Evolutionary conservation across 2,329 filamentous ascomycete genomes (phyloP).

Genomic region (Fusarium sp.): DNA sequence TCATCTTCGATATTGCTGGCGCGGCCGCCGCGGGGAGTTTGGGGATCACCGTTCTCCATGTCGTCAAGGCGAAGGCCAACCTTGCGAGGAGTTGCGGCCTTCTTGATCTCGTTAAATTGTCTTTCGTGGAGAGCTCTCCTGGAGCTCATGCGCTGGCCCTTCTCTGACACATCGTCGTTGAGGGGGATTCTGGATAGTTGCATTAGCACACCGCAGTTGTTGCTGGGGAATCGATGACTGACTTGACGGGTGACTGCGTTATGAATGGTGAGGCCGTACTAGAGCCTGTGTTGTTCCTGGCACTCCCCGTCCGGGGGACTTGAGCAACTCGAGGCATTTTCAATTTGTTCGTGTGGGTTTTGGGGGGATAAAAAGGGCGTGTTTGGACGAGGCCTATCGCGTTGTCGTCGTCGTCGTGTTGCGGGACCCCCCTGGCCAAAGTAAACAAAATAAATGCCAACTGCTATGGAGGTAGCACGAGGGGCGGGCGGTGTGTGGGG

Average conservation of each 20-base stretch:
- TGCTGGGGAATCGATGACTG: constrained; percentile 40
- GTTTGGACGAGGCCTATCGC: constrained; percentile 38
- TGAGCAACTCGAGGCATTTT: constrained; percentile 69
- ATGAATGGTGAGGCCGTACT: constrained; percentile 63
- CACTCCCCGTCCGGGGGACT: constrained; percentile 59
- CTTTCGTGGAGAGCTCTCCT: constrained; percentile 88
- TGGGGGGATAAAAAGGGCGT: constrained; percentile 32
- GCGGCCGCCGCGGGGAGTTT: constrained; percentile 57
- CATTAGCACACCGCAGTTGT: constrained; percentile 17
- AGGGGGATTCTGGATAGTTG: constrained; percentile 77
- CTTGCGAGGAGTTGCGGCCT: constrained; percentile 74
- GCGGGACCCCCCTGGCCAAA: constrained; percentile 38
- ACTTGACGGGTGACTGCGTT: constrained; percentile 66
- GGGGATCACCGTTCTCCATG: constrained; percentile 66
- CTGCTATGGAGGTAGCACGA: not conserved
- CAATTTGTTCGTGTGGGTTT: constrained; percentile 22
- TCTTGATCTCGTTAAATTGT: constrained; percentile 90
- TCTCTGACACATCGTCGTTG: constrained; percentile 94
- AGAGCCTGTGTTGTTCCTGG: constrained; percentile 58
- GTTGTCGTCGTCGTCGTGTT: constrained; percentile 41
- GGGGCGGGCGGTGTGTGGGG: constrained; percentile 23
- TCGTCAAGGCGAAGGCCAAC: constrained; percentile 67
- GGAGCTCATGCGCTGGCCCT: constrained; percentile 85
- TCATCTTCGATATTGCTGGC: constrained; percentile 56
- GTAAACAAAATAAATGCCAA: constrained; percentile 45